Percentiles rank a stretch among this genome's conserved stretches.
Evolutionary conservation across 139 green algal species (phyloP).

Genomic region (Chlamydomonas sphaeroides): DNA sequence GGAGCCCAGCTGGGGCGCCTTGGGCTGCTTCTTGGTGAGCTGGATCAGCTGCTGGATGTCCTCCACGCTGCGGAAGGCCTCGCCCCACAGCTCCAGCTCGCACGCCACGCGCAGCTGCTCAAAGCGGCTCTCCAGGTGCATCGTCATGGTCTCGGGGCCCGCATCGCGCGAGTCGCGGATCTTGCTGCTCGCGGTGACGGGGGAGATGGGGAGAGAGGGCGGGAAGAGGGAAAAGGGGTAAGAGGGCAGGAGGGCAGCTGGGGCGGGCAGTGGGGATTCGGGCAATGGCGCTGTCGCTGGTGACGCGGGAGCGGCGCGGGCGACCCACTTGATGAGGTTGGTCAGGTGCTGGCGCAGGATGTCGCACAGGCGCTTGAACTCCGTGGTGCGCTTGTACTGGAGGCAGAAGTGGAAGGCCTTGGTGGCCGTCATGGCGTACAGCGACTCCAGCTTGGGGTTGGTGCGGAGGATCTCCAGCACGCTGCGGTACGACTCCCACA

Average conservation of each 20-base stretch:
- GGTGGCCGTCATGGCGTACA: conserved; percentile 92
- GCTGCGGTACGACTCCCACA: conserved; percentile 98
- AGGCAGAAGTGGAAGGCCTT: conserved; percentile 92
- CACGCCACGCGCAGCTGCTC: conserved; percentile 94
- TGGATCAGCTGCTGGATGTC: conserved; percentile 95
- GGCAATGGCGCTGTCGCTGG: too few species aligned
- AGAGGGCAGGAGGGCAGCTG: too few species aligned
- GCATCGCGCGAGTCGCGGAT: conserved; percentile 92
- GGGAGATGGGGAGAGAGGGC: too few species aligned
- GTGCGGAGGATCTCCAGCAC: conserved; percentile 98
- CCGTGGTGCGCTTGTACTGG: conserved; percentile 96
- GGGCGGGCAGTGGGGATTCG: too few species aligned
- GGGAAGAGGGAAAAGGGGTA: too few species aligned
- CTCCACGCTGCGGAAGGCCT: conserved; percentile 98
- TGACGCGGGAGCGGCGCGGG: too few species aligned
- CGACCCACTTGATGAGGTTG: conserved; percentile 91
- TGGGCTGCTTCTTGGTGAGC: conserved; percentile 88
- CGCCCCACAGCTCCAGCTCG: conserved; percentile 97
- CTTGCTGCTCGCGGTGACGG: too few species aligned
- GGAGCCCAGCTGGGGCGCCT: conserved; percentile 93
- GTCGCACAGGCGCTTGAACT: conserved; percentile 98
- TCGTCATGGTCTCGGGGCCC: conserved; percentile 86
- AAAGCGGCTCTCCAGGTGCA: conserved; percentile 97
- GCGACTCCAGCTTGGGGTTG: conserved; percentile 95
- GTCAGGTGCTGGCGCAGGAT: conserved; percentile 97